Percentiles rank a stretch among this genome's conserved stretches.
Evolutionary conservation across 106 monocot species (phyloP).

Genomic region (Dioscorea alata): DNA sequence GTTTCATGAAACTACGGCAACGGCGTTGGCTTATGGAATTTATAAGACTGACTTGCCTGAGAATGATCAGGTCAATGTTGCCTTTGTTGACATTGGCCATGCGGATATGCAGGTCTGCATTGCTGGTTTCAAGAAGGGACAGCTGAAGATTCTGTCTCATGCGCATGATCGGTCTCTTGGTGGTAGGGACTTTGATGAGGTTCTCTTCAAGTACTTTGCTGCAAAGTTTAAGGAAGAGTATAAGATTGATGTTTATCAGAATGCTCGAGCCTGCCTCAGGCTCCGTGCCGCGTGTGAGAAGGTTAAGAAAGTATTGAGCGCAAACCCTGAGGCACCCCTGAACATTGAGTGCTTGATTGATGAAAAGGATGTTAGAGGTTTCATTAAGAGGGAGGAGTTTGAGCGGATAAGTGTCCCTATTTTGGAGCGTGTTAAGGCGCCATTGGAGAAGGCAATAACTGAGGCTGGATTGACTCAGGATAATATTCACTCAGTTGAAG

Average conservation of each 20-base stretch:
- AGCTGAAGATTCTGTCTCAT: slow-evolving; percentile 54
- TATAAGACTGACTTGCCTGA: slow-evolving; percentile 74
- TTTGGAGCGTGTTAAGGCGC: slow-evolving; percentile 50
- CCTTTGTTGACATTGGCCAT: slow-evolving; percentile 87
- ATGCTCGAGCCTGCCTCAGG: slow-evolving; percentile 69
- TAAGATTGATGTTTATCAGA: slow-evolving; percentile 64
- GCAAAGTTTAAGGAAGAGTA: slow-evolving; percentile 68
- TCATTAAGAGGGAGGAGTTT: slow-evolving; percentile 80
- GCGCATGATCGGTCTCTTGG: slow-evolving; percentile 63
- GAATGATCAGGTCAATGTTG: slow-evolving; percentile 53
- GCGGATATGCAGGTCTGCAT: slow-evolving; percentile 79
- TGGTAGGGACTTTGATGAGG: slow-evolving; percentile 90
- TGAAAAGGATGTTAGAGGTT: slow-evolving; percentile 75
- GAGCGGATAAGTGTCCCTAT: slow-evolving; percentile 64
- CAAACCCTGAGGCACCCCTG: slow-evolving; percentile 76
- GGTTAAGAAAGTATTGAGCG: slow-evolving; percentile 80
- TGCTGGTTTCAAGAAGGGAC: slow-evolving; percentile 58
- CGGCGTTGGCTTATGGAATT: slow-evolving; percentile 69
- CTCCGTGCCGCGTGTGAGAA: slow-evolving; percentile 70
- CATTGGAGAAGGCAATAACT: slow-evolving; percentile 48
- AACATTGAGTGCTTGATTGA: slow-evolving; percentile 88
- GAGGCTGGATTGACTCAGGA: slow-evolving; percentile 36
- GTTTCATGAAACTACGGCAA: slow-evolving; percentile 81
- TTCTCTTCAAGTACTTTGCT: slow-evolving; percentile 66
- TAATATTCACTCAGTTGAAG: slow-evolving; percentile 62